These are phyloP conservation scores for Pseudonitzschia pungens DNA, from an alignment of 108 stramenopile genomes.

Conservation along the genomic window DNA sequence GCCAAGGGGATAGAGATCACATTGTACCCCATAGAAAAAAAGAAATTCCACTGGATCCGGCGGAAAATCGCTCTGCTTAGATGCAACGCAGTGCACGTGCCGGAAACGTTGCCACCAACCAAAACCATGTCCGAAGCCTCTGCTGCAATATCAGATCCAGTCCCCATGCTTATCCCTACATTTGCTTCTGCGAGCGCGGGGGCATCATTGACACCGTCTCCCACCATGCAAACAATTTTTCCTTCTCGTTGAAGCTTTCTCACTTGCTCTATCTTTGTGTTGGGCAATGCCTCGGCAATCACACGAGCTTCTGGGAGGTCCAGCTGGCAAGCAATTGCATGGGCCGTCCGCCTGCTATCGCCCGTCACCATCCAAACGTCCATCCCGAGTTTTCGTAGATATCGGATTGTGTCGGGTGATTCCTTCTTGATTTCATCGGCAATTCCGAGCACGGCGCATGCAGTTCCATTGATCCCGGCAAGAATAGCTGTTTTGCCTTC, in stretches of 20 bases:
- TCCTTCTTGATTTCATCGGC: slow-evolving; percentile 81
- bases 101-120: slow-evolving; percentile 81
- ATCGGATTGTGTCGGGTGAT: slow-evolving; percentile 65
- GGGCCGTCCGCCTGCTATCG: slow-evolving; percentile 88
- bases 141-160: slow-evolving; percentile 94
- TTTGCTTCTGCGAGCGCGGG: slow-evolving; percentile 94
- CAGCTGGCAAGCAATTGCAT: slow-evolving; percentile 77
- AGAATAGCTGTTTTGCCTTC: slow-evolving; percentile 84
- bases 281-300: slow-evolving; percentile 87
- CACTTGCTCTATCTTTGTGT: slow-evolving; percentile 73
- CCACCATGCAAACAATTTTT: slow-evolving; percentile 88
- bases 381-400: slow-evolving; percentile 68
- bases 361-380: slow-evolving; percentile 98
- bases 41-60: slow-evolving; percentile 87
- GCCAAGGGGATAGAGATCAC: slow-evolving; percentile 92
- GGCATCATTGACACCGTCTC: slow-evolving; percentile 99
- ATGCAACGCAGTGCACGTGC: slow-evolving; percentile 89
- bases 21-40: slow-evolving; percentile 96
- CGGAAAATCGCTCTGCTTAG: slow-evolving; percentile 86
- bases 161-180: slow-evolving; percentile 95
- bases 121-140: slow-evolving; percentile 96
- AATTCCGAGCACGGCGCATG: slow-evolving; percentile 79
- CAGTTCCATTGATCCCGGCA: slow-evolving; percentile 66
- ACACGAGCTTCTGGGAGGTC: slow-evolving; percentile 72
- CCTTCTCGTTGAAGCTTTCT: slow-evolving; percentile 67